A percentile compares a stretch with the other conserved stretches of the same genome.
phyloP scores from a whole-genome alignment of 2,329 filamentous ascomycete genomes.

The Onygena corvina region DNA sequence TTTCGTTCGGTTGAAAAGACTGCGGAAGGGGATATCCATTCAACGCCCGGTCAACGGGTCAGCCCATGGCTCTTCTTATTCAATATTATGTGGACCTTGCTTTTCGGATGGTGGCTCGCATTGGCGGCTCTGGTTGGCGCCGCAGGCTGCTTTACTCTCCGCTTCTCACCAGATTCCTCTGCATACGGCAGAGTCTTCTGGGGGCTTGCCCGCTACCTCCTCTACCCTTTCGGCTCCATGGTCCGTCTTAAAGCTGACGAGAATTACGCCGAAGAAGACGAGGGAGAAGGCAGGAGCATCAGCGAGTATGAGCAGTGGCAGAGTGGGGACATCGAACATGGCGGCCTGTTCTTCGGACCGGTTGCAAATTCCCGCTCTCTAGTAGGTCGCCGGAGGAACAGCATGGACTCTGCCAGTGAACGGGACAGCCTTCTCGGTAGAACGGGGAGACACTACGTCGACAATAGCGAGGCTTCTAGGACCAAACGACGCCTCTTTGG shows the following conservation, averaged over 20 bases:
- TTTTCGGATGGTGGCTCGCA: slow-evolving; percentile 95
- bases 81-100: slow-evolving; percentile 78
- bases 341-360: slow-evolving; percentile 89
- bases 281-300: slow-evolving; percentile 90
- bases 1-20: slow-evolving; percentile 90
- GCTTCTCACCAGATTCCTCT: slow-evolving; percentile 63
- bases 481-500: slow-evolving; percentile 81
- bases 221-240: slow-evolving; percentile 96
- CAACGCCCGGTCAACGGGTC: slow-evolving; percentile 75
- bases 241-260: slow-evolving; percentile 89
- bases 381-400: slow-evolving; percentile 72
- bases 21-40: slow-evolving; percentile 94
- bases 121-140: slow-evolving; percentile 62
- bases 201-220: slow-evolving; percentile 72
- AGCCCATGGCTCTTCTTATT: slow-evolving; percentile 74
- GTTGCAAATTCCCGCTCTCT: slow-evolving; percentile 57
- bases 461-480: slow-evolving; percentile 29
- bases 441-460: slow-evolving; percentile 41
- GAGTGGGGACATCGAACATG: slow-evolving; percentile 90
- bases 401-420: slow-evolving; percentile 78
- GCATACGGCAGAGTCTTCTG: slow-evolving; percentile 79
- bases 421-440: slow-evolving; percentile 77
- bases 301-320: slow-evolving; percentile 99
- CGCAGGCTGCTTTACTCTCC: slow-evolving; percentile 64
- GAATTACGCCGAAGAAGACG: slow-evolving; percentile 84